Evolutionary conservation across 2,329 filamentous ascomycete species (phyloP).

Genomic region (Cordyceps farinosa): DNA sequence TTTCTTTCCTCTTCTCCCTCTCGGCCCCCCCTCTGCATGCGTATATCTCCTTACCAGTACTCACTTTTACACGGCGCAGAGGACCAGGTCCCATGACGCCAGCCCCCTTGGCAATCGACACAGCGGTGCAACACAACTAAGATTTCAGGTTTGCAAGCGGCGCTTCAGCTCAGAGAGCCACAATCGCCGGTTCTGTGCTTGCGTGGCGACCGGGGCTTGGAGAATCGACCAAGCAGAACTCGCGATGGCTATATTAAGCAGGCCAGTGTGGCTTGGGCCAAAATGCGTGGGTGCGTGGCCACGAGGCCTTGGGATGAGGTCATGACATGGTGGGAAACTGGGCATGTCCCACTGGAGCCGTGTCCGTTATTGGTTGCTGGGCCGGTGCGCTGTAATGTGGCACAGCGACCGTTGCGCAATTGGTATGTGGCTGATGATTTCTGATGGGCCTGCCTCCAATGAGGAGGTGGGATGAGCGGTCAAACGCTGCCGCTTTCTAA

Average conservation of each 20-base stretch:
- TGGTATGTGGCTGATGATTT: slow-evolving; percentile 14
- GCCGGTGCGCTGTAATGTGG: neutral
- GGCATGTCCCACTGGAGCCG: slow-evolving; percentile 8
- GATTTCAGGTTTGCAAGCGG: too few relatives aligned
- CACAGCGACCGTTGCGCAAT: neutral
- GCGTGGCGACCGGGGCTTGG: slow-evolving; percentile 16
- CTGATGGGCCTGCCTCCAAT: neutral
- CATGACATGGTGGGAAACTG: slow-evolving; percentile 4
- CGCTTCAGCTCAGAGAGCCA: too few relatives aligned
- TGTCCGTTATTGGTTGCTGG: neutral
- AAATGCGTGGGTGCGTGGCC: slow-evolving; percentile 3
- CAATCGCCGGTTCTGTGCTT: neutral
- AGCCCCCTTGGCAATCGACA: neutral
- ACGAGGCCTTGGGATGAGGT: slow-evolving; percentile 17
- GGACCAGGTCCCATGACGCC: slow-evolving; percentile 12
- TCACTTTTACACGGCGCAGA: neutral
- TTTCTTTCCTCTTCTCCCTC: neutral
- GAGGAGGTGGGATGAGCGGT: neutral
- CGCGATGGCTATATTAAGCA: slow-evolving; percentile 13
- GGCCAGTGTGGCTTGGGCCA: neutral
- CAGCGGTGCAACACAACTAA: neutral
- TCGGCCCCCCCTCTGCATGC: neutral
- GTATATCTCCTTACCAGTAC: neutral
- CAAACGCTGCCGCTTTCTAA: neutral
- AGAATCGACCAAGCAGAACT: slow-evolving; percentile 2